Evolutionary conservation across 768 basidiomycete species (phyloP), one percentile per base, ranked within the genome.

Genomic region (Rhodotorula toruloides): DNA sequence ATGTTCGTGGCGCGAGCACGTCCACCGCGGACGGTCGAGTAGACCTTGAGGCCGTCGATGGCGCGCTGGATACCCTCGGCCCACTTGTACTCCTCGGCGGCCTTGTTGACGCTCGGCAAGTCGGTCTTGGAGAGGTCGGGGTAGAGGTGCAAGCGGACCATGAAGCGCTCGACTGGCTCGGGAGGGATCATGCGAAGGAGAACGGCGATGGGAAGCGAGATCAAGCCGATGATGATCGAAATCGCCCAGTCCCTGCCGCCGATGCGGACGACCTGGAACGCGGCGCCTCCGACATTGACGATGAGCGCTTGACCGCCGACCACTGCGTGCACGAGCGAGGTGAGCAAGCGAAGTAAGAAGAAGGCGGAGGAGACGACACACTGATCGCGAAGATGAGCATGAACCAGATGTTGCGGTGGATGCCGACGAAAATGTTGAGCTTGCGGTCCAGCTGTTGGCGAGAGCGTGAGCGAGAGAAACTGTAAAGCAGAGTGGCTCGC

Each of bases 211-310:
- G 94, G 96, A 50, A 98, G 84, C 16, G 96, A 87, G 53, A 91
- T 84, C 48, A 87, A 68, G 42, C 94, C 96, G 40, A 97, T 83
- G 56, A 90, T 87, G 44, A 99, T 80, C 1, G 90, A 89, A 71
- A 98, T 90, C 58, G 85, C 92, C 96, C 96, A 99, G 77, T 94
- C 91, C 46, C 84, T 84, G 14, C 88, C 91, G 44, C 80, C 80
- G 56, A 98, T 85, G 13, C 76, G 81, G 1, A 84, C 86, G 14
- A 97, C 94, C 74, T 89, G 86, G 82, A 99, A 98, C 0, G 92
- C 93, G 5, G 88, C 83, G 42, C 89, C 88, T 46, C 92, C 94
- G 48, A 98, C 82, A 74, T 91, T 90, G 58, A 97, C 88, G 62
- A 98, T 93, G 67, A 91, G 67, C 52, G 92, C 77, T 77, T 99